phyloP scores from a whole-genome alignment of 2,329 filamentous ascomycete species.

The Didymella exigua region DNA sequence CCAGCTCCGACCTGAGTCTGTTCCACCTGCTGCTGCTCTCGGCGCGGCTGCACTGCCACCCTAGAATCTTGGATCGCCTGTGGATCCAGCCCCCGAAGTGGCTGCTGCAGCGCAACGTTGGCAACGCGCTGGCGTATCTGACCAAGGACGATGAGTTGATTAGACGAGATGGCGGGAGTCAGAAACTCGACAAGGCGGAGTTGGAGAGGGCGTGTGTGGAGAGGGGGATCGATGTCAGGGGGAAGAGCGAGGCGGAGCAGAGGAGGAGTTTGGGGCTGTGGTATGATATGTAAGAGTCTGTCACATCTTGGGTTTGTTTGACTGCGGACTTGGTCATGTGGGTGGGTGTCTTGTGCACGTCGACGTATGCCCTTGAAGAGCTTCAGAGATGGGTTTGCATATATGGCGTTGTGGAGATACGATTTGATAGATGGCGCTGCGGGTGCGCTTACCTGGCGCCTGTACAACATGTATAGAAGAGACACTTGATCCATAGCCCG shows the following conservation, averaged over 20 bases:
- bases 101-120: constrained; percentile 62
- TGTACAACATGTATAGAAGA: neutral
- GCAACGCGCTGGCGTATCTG: constrained; percentile 65
- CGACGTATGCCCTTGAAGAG: too few species aligned
- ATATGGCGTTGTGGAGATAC: too few species aligned
- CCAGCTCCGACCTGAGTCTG: constrained; percentile 11
- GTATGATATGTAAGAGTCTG: constrained; percentile 11
- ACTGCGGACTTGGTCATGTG: too few species aligned
- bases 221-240: constrained; percentile 38
- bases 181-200: constrained; percentile 66
- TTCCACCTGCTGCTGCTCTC: constrained; percentile 29
- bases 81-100: constrained; percentile 49
- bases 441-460: neutral
- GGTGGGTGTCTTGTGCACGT: too few species aligned
- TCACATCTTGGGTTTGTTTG: too few species aligned
- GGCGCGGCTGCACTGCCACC: constrained; percentile 33
- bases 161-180: constrained; percentile 64
- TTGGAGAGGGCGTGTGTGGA: constrained; percentile 73
- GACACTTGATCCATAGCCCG: neutral
- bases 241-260: constrained; percentile 36
- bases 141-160: constrained; percentile 74
- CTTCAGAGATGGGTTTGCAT: too few species aligned
- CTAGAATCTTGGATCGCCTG: constrained; percentile 48
- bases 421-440: neutral
- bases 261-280: constrained; percentile 32